Base-by-base conservation (phyloP, 371 early-diverging fungal genomes). In the Lichtheimia ornata region DNA sequence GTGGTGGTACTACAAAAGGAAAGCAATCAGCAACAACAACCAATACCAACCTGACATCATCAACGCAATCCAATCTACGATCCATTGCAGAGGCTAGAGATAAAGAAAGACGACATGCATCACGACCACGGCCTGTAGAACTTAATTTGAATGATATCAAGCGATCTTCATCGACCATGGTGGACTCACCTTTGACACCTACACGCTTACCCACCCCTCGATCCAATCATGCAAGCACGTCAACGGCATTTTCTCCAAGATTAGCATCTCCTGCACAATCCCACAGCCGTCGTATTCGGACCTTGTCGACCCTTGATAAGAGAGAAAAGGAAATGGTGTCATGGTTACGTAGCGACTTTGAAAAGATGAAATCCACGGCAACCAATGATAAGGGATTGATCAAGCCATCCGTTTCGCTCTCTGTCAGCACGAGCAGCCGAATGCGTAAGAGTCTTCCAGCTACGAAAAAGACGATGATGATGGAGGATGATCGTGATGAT, bases 141-240 rank as follows among this genome's bases (percentile, higher is more conserved):
- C 27, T 59, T 4, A 49, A 59, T 30, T 30, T 59, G 52, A 52
- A 30, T 43, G 57, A 51, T 9, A 40, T 50, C 13, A 61, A 17
- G 13, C 45, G 47, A 20, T 61, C 52, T 0, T 58, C 58, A 35
- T 35, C 47, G 11, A 47, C 47, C 5, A 14, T 47, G 47, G 11
- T 47, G 11, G 58, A 43, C 18, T 62, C 67, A 27, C 62, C 69
- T 7, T 44, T 41, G 30, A 43, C 62, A 15, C 53, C 64, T 13
- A 58, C 62, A 13, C 61, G 58, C 17, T 58, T 61, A 12, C 64
- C 60, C 1, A 69, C 69, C 14, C 64, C 64, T 44, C 59, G 43
- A 40, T 56, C 63, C 15, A 50, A 28, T 35, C 53, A 49, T 13
- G 18, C 59, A 3, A 58, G 51, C 28, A 42, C 59, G 15, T 15